phyloP scores from a whole-genome alignment of 495 filamentous ascomycete genomes.

The Poronia punctata region DNA sequence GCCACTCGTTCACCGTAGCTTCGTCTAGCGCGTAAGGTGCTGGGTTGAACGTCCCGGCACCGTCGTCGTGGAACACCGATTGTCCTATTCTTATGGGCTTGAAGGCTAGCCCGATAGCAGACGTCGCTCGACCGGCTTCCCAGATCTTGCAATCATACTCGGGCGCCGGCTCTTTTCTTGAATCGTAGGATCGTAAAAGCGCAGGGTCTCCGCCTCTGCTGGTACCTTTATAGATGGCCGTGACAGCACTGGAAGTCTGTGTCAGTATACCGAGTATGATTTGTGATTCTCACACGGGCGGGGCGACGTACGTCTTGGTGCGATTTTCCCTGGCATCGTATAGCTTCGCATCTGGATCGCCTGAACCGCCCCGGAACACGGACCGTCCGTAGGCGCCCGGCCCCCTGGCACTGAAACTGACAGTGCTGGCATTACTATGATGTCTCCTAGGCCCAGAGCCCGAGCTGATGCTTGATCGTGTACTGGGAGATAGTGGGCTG shows the following conservation, averaged over 20 bases:
- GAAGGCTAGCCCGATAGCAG: slow-evolving; percentile 84
- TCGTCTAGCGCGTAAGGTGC: slow-evolving; percentile 81
- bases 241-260: slow-evolving; percentile 63
- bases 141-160: slow-evolving; percentile 90
- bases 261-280: slow-evolving; percentile 20
- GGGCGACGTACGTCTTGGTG: slow-evolving; percentile 75
- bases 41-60: slow-evolving; percentile 86
- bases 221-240: slow-evolving; percentile 82
- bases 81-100: slow-evolving; percentile 94
- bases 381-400: slow-evolving; percentile 31
- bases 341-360: slow-evolving; percentile 58
- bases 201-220: slow-evolving; percentile 55
- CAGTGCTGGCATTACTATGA: slow-evolving; percentile 54
- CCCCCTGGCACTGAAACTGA: slow-evolving; percentile 51
- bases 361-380: slow-evolving; percentile 44
- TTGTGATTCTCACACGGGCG: neutral
- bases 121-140: slow-evolving; percentile 94
- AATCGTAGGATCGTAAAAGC: slow-evolving; percentile 87
- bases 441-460: slow-evolving; percentile 34
- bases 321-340: slow-evolving; percentile 80
- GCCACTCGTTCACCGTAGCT: slow-evolving; percentile 88
- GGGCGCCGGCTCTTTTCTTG: slow-evolving; percentile 78
- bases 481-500: slow-evolving; percentile 27
- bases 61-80: slow-evolving; percentile 89
- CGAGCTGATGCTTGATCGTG: slow-evolving; percentile 31